Evolutionary conservation across 2,329 filamentous ascomycete genomes (phyloP), one percentile per base, ranked within the genome.

Genomic region (Geosmithia morbida): DNA sequence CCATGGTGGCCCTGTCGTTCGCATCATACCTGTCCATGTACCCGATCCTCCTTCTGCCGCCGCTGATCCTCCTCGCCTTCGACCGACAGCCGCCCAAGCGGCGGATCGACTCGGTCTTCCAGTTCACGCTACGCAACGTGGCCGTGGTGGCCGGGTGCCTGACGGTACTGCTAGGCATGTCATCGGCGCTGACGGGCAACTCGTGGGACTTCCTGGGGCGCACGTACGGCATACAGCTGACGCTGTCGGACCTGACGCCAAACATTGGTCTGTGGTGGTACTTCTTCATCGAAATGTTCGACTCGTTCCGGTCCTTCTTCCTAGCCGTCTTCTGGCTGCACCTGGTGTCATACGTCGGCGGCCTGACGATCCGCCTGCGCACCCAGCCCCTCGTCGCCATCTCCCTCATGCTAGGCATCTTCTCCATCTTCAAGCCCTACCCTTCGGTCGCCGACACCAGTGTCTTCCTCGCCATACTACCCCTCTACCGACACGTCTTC

Each of bases 221-320:
- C 18, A 96, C 92, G 1, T 98, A 98, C 64, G 88, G 90, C 55
- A 87, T 94, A 44, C 89, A 95, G 56, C 74, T 98, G 39, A 80
- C 92, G 1, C 76, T 98, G 2, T 87, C 88, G 8, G 92, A 98
- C 60, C 73, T 98, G 41, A 94, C 90, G 0, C 92, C 92, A 13
- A 98, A 97, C 54, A 85, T 94, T 29, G 92, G 92, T 1, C 72
- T 98, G 1, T 98, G 92, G 92, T 98, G 92, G 92, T 98, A 98
- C 66, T 98, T 98, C 67, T 97, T 98, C 61, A 94, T 94, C 55
- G 90, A 98, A 61, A 98, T 98, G 81, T 98, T 98, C 62, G 92
- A 98, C 66, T 90, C 89, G 1, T 98, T 98, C 74, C 79, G 92
- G 40, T 83, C 85, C 55, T 98, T 98, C 72, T 98, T 97, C 72